Evolutionary conservation across 768 basidiomycete genomes (phyloP), one percentile per base, ranked within the genome.

Genomic region (Lyophyllum semitale): DNA sequence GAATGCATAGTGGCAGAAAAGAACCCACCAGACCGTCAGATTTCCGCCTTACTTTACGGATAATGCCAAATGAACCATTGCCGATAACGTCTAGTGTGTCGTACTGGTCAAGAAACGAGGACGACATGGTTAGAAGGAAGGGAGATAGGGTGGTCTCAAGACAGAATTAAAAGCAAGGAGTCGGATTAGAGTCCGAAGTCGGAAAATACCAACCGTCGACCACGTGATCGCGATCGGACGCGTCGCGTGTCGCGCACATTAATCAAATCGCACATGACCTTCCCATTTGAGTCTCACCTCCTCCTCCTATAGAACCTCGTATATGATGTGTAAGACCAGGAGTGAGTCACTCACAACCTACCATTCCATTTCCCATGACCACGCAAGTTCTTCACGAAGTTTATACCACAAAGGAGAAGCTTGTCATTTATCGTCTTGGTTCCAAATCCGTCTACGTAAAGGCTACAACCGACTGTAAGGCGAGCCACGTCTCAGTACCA

Each of bases 1-100:
- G 18, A 41, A 35, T 38, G 9, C 7, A 48, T 15, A 23, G 40
- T 61, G 53, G 42, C 53, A 59, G 17, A 48, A 40, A 38, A 47
- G 26, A 18, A 83, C 89, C 60, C 61, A 95, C 93, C 70, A 83
- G 64, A 30, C 92, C 91, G 71, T 97, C 95, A 13, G 81, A 73
- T 70, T 91, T 92, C 63, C 94, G 77, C 58, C 85, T 79, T 12
- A 98, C 95, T 76, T 98, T 98, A 56, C 94, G 86, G 60, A 99
- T 99, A 57, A 98, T 92, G 1, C 97, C 97, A 76, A 99, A 99
- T 4, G 91, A 92, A 25, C 97, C 97, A 64, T 95, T 98, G 4
- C 97, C 97, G 44, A 99, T 96, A 54, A 97, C 81, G 60, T 95
- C 94, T 44, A 95, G 79, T 7, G 92, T 78, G 58, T 94, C 93